Base-by-base conservation (phyloP, 2,329 filamentous ascomycete species). In the Elsinoe australis region DNA sequence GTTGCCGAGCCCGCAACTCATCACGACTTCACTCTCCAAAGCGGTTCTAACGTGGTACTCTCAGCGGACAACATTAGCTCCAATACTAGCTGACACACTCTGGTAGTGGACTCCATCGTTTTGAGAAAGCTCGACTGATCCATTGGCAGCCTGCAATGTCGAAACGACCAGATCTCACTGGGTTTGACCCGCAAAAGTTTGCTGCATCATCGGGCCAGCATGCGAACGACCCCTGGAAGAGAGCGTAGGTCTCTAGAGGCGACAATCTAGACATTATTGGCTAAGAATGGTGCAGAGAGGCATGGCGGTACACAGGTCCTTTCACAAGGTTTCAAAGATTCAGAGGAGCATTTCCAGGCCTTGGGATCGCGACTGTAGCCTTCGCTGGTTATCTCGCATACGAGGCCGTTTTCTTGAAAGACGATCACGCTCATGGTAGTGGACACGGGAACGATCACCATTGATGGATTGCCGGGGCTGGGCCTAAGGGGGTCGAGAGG, bases 241-340 rank as follows among this genome's bases (percentile, higher is more conserved):
- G 78, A 72, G 66, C 73, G 79, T 82, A 72, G 58, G 74, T 38
- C 26, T n/a, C n/a, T 32, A 19, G 12, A 8, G 10, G 7, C 4
- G 21, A 22, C 9, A 32, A 14, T n/a, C n/a, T 14, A 14, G 10
- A 14, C 15, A 38, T n/a, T 7, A 5, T 8, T 10, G 14, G 15
- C 44, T 49, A 14, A 53, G 2, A n/a, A 2, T 24, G 24, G 15
- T 8, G 50, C 65, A 98, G 92, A 64, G 92, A 98, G 74, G 78
- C 85, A 64, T 98, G 92, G 92, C 79, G 92, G 69, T 95, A 95
- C 74, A 82, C 78, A 28, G 92, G 90, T 54, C 82, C 79, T 48
- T 96, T 95, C 74, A 83, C 82, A 56, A 80, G 90, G 59, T 85
- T 75, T 71, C 94, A 95, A 72, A 84, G 92, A 59, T 92, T 95